Base-by-base conservation (phyloP, 2,329 filamentous ascomycete species). In the Myriosclerotinia duriaeana region DNA sequence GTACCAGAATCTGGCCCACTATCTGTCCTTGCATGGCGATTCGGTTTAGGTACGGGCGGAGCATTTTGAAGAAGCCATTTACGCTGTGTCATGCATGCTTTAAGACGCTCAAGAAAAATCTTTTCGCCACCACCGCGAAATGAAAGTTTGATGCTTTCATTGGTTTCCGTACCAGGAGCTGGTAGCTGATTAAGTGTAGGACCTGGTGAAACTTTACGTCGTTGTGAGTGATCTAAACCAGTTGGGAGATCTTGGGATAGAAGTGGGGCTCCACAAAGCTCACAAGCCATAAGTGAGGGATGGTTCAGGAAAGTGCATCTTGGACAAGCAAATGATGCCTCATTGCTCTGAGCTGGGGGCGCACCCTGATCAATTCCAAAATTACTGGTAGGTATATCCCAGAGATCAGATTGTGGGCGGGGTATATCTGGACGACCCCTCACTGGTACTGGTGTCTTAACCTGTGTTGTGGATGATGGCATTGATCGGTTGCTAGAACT, bases 231-330 rank as follows among this genome's bases (percentile, higher is more conserved):
- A 40, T 78, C 79, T 67, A 80, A 59, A 53, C 77, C 73, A 72
- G 80, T 69, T 55, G 78, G 77, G 38, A 80, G 73, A 64, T 81
- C 80, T 69, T 81, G 83, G 17, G 86, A 86, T 60, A 87, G 79
- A 4, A 97, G 80, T 9, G 92, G 85, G 0, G 89, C 91, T 15
- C 92, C 92, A 74, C 95, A 99, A 63, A 99, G 93, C 78, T 99
- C 95, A 74, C 95, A 99, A 6, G 88, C 86, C 15, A 87, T 79
- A 15, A 99, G 80, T 3, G 92, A 97, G 0, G 93, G 92, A 75
- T 98, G 92, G 72, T 99, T 99, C 50, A 89, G 83, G 74, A 98
- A 98, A 1, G 95, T 99, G 76, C 95, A 99, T 69, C 95, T 84
- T 9, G 92, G 91, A 74, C 95, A 99, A 64, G 85, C 81, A 68